A percentile compares a stretch with the other conserved stretches of the same genome.
These are phyloP conservation scores for Medicago ruthenica DNA, from an alignment of 306 rosid genomes.

Conservation along the genomic window DNA sequence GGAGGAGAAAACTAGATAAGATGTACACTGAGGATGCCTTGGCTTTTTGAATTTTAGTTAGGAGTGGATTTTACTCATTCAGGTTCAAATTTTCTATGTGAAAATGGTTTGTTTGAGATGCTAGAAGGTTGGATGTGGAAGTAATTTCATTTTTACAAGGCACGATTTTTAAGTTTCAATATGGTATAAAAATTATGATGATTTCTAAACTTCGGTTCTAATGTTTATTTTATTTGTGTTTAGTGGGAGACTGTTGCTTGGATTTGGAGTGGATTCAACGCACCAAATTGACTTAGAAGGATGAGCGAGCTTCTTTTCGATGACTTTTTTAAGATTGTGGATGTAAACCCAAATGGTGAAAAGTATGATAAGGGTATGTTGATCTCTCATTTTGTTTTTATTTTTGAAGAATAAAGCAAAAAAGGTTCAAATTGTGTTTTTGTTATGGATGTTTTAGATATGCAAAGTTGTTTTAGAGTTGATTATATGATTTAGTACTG, in stretches of 20 bases:
- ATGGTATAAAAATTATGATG: not conserved
- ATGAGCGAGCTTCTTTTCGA: constrained; percentile 85
- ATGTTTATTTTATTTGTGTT: constrained; percentile 11
- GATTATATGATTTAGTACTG: constrained; percentile 22
- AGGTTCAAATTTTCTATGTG: too few relatives aligned
- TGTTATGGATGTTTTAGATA: constrained; percentile 18
- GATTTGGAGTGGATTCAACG: not conserved
- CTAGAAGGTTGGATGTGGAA: not conserved
- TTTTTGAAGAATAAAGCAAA: not conserved
- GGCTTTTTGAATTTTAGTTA: too few relatives aligned
- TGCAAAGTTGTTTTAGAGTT: constrained; percentile 16
- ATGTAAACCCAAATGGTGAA: constrained; percentile 83
- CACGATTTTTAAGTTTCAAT: not conserved
- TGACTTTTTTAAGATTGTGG: constrained; percentile 69
- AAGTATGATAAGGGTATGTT: constrained; percentile 80
- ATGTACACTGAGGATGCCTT: too few relatives aligned
- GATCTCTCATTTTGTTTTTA: not conserved
- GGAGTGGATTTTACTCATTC: too few relatives aligned
- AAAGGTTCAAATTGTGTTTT: not conserved
- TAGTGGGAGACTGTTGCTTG: constrained; percentile 16
- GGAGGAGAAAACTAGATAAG: too few relatives aligned
- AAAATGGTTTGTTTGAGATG: not conserved
- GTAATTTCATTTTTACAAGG: not conserved
- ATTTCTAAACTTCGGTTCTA: not conserved
- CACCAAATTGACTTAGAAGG: constrained; percentile 29